Evolutionary conservation across 2,329 filamentous ascomycete species (phyloP).

Genomic region (Aspergillus sp.): DNA sequence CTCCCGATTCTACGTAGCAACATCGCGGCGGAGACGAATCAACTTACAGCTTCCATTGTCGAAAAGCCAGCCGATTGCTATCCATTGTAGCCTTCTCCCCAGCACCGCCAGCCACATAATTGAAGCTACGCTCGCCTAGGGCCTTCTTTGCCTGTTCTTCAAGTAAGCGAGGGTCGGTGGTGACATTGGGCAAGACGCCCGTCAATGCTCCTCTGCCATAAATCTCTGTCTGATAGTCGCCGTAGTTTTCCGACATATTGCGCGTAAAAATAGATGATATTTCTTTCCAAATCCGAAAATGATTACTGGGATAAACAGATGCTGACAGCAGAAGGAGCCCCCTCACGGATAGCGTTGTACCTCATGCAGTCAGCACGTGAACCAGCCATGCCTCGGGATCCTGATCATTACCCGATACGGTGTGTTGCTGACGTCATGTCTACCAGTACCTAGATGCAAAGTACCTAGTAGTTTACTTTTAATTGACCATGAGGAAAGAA

Average conservation of each 20-base stretch:
- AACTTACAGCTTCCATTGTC: conserved; percentile 49
- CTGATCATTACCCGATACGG: background rate
- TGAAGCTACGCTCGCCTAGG: conserved; percentile 54
- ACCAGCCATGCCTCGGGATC: background rate
- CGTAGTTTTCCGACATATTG: conserved; percentile 43
- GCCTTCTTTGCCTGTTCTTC: conserved; percentile 56
- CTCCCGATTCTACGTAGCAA: background rate
- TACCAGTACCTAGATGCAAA: too few relatives aligned
- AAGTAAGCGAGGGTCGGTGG: conserved; percentile 60
- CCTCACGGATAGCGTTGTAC: background rate
- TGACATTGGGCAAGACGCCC: conserved; percentile 53
- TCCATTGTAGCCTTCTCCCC: conserved; percentile 63
- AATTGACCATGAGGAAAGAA: too few relatives aligned
- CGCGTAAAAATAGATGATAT: too few relatives aligned
- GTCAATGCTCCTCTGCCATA: conserved; percentile 56
- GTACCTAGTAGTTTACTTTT: too few relatives aligned
- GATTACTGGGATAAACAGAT: too few relatives aligned
- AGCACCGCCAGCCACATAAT: conserved; percentile 64
- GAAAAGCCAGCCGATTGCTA: conserved; percentile 60
- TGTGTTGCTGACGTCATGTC: background rate
- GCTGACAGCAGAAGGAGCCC: too few relatives aligned
- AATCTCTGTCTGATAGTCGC: conserved; percentile 51
- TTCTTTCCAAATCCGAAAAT: too few relatives aligned
- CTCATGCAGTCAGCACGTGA: background rate
- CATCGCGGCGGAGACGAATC: background rate